Evolutionary conservation across 441 rosid species (phyloP).

Genomic region (Bruguiera hainesii): DNA sequence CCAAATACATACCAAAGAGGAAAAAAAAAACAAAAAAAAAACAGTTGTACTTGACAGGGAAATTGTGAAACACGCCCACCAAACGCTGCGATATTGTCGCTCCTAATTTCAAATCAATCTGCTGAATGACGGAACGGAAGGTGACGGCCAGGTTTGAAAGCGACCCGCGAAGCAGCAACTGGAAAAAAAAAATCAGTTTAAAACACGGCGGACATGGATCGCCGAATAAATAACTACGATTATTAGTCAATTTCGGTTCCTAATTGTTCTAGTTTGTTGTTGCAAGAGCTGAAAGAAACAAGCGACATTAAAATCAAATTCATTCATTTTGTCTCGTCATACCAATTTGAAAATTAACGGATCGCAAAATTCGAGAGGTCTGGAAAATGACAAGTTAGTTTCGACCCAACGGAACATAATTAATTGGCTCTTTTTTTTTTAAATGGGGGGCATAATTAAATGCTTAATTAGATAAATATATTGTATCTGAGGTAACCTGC

Average conservation of each 20-base stretch:
- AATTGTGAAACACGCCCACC: background rate
- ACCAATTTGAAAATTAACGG: too few relatives aligned
- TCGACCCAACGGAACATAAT: too few relatives aligned
- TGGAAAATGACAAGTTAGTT: too few relatives aligned
- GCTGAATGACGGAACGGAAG: background rate
- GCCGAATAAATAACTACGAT: too few relatives aligned
- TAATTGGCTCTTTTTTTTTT: too few relatives aligned
- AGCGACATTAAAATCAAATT: too few relatives aligned
- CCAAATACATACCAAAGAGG: background rate
- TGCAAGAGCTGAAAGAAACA: too few relatives aligned
- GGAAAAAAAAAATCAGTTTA: background rate
- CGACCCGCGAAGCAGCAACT: background rate
- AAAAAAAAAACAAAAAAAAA: background rate
- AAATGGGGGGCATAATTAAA: too few relatives aligned
- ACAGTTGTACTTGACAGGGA: background rate
- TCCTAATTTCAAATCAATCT: background rate
- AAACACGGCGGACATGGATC: background rate
- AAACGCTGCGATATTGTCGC: background rate
- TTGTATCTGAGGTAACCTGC: background rate
- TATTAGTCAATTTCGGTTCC: background rate
- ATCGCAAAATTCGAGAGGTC: too few relatives aligned
- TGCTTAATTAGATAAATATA: too few relatives aligned
- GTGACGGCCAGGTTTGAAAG: conserved; percentile 9
- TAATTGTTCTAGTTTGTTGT: background rate
- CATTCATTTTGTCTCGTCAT: too few relatives aligned